phyloP scores from a whole-genome alignment of 345 rosid species.

The Rhodamnia argentea region DNA sequence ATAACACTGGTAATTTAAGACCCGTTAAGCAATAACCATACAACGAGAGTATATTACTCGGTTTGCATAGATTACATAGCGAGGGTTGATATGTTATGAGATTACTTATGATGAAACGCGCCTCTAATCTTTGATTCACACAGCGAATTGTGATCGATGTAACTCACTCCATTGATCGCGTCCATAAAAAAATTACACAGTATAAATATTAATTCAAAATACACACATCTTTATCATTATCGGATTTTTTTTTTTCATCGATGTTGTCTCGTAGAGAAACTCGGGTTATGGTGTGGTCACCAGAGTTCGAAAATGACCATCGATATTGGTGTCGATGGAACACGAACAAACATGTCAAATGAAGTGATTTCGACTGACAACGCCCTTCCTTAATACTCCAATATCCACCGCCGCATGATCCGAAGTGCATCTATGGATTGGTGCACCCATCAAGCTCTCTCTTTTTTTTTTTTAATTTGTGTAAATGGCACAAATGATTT shows the following conservation, averaged over 20 bases:
- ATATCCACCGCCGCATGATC: not conserved
- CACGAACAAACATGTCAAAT: rapidly evolving
- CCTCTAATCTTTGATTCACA: not conserved
- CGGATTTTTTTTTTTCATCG: not conserved
- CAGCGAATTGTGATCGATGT: rapidly evolving
- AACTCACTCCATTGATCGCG: rapidly evolving
- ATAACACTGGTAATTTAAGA: not conserved
- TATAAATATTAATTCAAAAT: rapidly evolving
- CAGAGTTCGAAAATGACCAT: not conserved
- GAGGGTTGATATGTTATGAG: rapidly evolving
- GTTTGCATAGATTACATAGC: not conserved
- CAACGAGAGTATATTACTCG: not conserved
- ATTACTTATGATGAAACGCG: not conserved
- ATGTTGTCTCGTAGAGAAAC: not conserved
- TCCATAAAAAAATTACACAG: rapidly evolving
- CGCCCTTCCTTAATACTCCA: too few species aligned
- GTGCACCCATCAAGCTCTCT: not conserved
- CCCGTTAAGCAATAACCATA: rapidly evolving
- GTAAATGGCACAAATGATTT: too few species aligned
- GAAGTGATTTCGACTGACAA: not conserved
- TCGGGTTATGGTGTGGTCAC: not conserved
- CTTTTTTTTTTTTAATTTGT: too few species aligned
- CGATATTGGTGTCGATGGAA: not conserved
- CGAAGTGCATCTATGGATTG: not conserved
- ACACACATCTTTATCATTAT: not conserved